Base-by-base conservation (phyloP, 2,329 filamentous ascomycete genomes). In the Colletotrichum tofieldiae region DNA sequence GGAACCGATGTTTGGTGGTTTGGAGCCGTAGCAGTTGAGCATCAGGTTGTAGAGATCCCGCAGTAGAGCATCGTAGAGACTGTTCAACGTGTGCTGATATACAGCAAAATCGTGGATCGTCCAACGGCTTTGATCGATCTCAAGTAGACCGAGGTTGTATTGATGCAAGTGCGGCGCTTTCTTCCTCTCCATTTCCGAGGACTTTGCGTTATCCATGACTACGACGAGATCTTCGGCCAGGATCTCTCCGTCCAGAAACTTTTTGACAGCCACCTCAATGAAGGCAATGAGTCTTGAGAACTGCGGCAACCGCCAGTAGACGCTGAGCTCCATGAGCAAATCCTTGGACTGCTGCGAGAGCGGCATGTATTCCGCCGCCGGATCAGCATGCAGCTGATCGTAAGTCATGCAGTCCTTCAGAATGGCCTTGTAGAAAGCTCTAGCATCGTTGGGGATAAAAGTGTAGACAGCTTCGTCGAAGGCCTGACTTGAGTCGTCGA, bases 31-130 rank as follows among this genome's bases (percentile, higher is more conserved):
- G 76, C 94, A 96, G 76, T 93, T 91, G 84, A 96, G 92, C 81
- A 98, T 89, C n/a, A 93, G 86, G 75, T 95, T 92, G 81, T 94
- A 98, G 23, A 99, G 87, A 78, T 98, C 96, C 65, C 95, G 91
- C 58, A 98, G 86, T 35, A 98, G 85, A 12, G 92, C 90, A 77
- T 98, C 95, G 77, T 98, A 91, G 49, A 98, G 83, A 39, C 88
- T 90, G 45, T 89, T 88, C 8, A 99, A 86, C 20, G 93, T 89
- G 74, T 93, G 91, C 77, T 94, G 93, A 83, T 97, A 96, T 35
- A 89, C 83, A 18, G 89, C 85, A 77, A 89, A 89, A 81, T 95
- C 93, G 69, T 90, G 85, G 14, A 93, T 80, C 5, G 92, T 92
- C 93, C 93, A 95, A 65, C 84, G 84, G 74, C 83, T 90, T 78